Evolutionary conservation across 805 yeast genomes (phyloP).

Genomic region (Candida stauntonica): DNA sequence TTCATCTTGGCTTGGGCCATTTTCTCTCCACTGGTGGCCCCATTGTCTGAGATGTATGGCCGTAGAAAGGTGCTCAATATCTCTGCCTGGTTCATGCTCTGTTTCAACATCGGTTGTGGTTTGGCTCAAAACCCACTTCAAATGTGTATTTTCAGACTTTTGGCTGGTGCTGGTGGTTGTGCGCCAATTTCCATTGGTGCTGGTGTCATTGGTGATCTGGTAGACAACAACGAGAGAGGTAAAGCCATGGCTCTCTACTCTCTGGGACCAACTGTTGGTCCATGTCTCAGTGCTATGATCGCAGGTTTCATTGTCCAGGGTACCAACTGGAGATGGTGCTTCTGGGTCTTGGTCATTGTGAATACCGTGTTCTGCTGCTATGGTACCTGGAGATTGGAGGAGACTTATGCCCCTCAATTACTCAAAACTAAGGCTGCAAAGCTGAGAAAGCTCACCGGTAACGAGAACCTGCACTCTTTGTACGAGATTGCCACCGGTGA

Average conservation of each 20-base stretch:
- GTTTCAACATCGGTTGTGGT: conserved; percentile 57
- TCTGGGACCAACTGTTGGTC: conserved; percentile 50
- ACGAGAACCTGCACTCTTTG: conserved; percentile 50
- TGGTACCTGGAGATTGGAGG: conserved; percentile 44
- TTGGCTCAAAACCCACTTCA: conserved; percentile 49
- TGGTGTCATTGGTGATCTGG: conserved; percentile 62
- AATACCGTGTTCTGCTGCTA: conserved; percentile 43
- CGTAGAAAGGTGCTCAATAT: conserved; percentile 46
- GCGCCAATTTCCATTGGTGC: conserved; percentile 69
- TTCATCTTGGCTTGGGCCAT: conserved; percentile 63
- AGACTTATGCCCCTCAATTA: conserved; percentile 56
- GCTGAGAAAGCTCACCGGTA: conserved; percentile 51
- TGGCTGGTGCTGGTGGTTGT: conserved; percentile 65
- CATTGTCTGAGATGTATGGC: conserved; percentile 57
- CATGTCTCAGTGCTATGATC: conserved; percentile 53
- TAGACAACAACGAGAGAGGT: conserved; percentile 45
- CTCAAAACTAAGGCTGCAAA: conserved; percentile 41
- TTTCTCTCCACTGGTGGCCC: conserved; percentile 58
- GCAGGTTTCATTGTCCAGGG: conserved; percentile 53
- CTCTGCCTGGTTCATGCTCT: conserved; percentile 44
- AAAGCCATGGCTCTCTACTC: conserved; percentile 53
- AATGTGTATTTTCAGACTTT: conserved; percentile 52
- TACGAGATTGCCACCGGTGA: conserved; percentile 56
- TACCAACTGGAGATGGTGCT: conserved; percentile 59
- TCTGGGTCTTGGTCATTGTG: conserved; percentile 52